These are phyloP conservation scores for Sechiopsis laciniata DNA, from an alignment of 306 rosid species.

Conservation along the genomic window DNA sequence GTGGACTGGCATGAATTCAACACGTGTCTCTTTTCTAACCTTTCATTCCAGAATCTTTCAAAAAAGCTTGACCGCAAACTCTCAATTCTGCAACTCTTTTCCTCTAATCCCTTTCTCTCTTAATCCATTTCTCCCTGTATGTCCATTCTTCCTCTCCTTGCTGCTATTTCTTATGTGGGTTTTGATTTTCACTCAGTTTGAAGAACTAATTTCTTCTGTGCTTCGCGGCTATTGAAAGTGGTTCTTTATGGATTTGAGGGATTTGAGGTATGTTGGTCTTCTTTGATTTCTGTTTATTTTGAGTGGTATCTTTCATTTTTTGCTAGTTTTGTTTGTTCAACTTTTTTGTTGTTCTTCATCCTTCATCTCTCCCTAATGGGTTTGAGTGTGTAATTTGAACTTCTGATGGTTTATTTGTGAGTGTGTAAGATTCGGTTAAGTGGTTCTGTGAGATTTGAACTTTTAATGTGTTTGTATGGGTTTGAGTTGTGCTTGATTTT, in stretches of 20 bases:
- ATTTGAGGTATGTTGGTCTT: constrained; percentile 33
- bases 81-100: constrained; percentile 22
- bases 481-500: not conserved
- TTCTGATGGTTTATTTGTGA: not conserved
- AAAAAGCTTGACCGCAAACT: constrained; percentile 21
- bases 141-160: not conserved
- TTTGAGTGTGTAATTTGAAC: not conserved
- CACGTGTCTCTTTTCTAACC: constrained; percentile 62
- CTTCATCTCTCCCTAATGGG: not conserved
- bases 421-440: too few relatives aligned
- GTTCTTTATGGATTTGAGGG: constrained; percentile 26
- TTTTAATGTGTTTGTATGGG: not conserved
- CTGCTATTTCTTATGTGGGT: not conserved
- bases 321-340: constrained; percentile 14
- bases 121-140: not conserved
- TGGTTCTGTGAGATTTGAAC: too few relatives aligned
- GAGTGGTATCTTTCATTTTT: constrained; percentile 19
- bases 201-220: not conserved
- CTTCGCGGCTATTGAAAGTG: not conserved
- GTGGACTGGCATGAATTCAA: constrained; percentile 32
- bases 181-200: not conserved
- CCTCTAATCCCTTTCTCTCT: constrained; percentile 9
- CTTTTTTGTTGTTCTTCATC: constrained; percentile 1
- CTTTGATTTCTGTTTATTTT: constrained; percentile 16
- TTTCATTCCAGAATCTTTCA: constrained; percentile 33